phyloP scores from a whole-genome alignment of 2,329 filamentous ascomycete species.

The Alternaria incomplexa region DNA sequence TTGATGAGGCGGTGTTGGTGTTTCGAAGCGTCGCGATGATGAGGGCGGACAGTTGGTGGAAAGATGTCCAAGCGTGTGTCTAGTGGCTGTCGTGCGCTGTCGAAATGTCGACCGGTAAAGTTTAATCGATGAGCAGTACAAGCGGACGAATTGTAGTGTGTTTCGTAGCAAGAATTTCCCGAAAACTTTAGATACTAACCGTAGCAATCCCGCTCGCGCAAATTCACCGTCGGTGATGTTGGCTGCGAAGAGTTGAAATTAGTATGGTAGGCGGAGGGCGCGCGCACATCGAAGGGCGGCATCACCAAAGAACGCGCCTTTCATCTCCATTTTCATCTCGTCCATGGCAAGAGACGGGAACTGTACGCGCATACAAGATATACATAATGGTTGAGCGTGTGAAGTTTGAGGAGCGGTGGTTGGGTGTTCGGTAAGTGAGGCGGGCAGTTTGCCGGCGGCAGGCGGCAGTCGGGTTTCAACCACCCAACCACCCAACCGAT shows the following conservation, averaged over 20 bases:
- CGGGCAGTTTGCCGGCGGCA: neutral
- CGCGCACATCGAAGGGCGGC: neutral
- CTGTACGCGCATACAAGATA: neutral
- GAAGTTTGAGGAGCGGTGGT: neutral
- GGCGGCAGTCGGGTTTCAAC: neutral
- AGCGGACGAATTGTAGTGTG: neutral
- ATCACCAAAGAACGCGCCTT: neutral
- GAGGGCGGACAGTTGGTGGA: neutral
- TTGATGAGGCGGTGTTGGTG: neutral
- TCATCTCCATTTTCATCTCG: neutral
- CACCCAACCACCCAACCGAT: neutral
- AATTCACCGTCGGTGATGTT: neutral
- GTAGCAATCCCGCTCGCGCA: neutral
- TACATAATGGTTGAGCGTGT: neutral
- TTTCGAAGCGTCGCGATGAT: neutral
- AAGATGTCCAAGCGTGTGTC: neutral
- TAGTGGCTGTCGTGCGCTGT: neutral
- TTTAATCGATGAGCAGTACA: neutral
- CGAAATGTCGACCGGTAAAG: neutral
- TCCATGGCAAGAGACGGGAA: neutral
- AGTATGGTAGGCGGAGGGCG: neutral
- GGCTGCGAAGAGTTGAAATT: neutral
- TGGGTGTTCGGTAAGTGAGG: neutral
- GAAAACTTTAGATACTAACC: neutral
- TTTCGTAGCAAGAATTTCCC: neutral